Percentiles rank a stretch among this genome's conserved stretches.
Evolutionary conservation across 768 basidiomycete species (phyloP).

Genomic region (Lactifluus hygrophoroides): DNA sequence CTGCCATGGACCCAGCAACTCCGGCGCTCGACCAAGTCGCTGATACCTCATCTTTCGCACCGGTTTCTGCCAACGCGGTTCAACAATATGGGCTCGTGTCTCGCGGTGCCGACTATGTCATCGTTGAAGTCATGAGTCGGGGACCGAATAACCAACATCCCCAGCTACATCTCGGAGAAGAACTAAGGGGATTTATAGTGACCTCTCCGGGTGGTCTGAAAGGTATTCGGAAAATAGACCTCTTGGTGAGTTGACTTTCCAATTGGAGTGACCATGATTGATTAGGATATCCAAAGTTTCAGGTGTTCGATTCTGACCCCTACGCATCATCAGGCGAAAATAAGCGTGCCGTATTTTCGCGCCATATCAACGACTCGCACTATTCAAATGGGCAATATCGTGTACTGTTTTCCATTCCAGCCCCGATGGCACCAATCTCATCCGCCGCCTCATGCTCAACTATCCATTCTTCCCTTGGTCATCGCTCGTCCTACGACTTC

Average conservation of each 20-base stretch:
- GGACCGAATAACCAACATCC: background rate
- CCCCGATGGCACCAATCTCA: background rate
- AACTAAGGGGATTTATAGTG: background rate
- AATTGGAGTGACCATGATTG: background rate
- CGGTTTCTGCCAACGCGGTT: background rate
- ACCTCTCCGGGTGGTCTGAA: background rate
- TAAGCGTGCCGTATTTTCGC: background rate
- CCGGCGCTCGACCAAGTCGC: background rate
- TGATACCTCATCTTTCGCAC: background rate
- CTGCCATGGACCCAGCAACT: no score
- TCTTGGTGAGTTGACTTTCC: constrained; percentile 3
- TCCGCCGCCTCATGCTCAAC: background rate
- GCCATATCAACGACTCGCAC: background rate
- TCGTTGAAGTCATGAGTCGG: constrained; percentile 3
- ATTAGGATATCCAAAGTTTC: background rate
- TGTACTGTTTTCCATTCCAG: constrained; percentile 6
- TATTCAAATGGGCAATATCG: background rate
- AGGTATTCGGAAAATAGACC: constrained; percentile 7
- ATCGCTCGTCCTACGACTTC: background rate
- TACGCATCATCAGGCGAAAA: background rate
- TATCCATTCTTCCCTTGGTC: background rate
- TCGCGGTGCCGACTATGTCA: constrained; percentile 11
- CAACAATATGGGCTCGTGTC: constrained; percentile 6
- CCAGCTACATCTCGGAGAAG: constrained; percentile 11
- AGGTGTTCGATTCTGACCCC: constrained; percentile 5